phyloP scores from a whole-genome alignment of 441 rosid species.

The Eutrema salsugineum region DNA sequence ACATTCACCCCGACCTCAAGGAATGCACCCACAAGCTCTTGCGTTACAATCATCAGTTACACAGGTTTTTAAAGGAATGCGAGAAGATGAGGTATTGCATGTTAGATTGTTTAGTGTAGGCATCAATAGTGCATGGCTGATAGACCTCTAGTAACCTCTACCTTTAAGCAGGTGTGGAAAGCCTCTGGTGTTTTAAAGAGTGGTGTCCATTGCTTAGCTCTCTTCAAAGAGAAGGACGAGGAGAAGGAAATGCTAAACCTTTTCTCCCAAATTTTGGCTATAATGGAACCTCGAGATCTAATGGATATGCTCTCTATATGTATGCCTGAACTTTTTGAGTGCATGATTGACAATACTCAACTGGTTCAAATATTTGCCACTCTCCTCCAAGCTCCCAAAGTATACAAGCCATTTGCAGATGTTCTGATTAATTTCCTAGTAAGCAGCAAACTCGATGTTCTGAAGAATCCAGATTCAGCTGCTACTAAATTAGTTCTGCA shows the following conservation, averaged over 20 bases:
- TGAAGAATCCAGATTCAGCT: slow-evolving; percentile 85
- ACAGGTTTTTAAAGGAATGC: slow-evolving; percentile 89
- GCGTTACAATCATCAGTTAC: slow-evolving; percentile 57
- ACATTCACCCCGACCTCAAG: slow-evolving; percentile 92
- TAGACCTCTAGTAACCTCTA: slow-evolving; percentile 35
- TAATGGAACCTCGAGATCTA: slow-evolving; percentile 98
- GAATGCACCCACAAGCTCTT: slow-evolving; percentile 64
- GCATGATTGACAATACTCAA: slow-evolving; percentile 89
- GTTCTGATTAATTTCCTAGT: slow-evolving; percentile 89
- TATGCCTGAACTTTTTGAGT: slow-evolving; percentile 95
- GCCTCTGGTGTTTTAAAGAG: slow-evolving; percentile 94
- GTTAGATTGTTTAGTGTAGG: slow-evolving; percentile 14
- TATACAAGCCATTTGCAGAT: slow-evolving; percentile 87
- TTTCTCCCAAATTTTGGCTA: slow-evolving; percentile 85
- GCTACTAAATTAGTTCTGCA: slow-evolving; percentile 88
- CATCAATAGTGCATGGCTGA: slow-evolving; percentile 12
- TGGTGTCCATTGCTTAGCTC: slow-evolving; percentile 97
- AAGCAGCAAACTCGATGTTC: slow-evolving; percentile 76
- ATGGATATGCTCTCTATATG: slow-evolving; percentile 99
- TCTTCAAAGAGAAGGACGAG: slow-evolving; percentile 96
- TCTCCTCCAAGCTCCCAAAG: slow-evolving; percentile 80
- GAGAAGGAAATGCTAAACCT: slow-evolving; percentile 89
- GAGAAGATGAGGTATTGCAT: slow-evolving; percentile 90
- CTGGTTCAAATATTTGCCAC: slow-evolving; percentile 85
- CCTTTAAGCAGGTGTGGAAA: slow-evolving; percentile 72